These are phyloP conservation scores for Ascochyta lentis DNA, from an alignment of 2,329 filamentous ascomycete species.

Conservation along the genomic window DNA sequence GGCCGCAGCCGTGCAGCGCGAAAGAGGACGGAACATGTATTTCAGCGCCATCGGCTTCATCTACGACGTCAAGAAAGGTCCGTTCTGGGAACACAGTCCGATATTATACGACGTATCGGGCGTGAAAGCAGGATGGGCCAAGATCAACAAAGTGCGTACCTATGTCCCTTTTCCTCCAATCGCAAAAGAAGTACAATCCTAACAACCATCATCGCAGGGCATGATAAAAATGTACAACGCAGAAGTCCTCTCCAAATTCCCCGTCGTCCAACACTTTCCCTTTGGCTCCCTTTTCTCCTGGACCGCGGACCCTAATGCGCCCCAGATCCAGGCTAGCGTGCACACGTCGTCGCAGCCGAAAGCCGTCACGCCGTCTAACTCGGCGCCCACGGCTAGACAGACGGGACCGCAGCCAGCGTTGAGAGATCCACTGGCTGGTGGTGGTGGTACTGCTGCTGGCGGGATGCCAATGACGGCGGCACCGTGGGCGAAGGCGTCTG, in stretches of 20 bases:
- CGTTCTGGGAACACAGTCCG: constrained; percentile 93
- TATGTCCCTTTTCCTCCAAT: background rate
- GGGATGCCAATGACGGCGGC: constrained; percentile 15
- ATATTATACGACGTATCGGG: constrained; percentile 95
- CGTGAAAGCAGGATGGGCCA: constrained; percentile 88
- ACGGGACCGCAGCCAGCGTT: constrained; percentile 27
- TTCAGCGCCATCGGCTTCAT: constrained; percentile 97
- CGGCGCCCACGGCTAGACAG: constrained; percentile 26
- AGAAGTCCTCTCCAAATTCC: constrained; percentile 95
- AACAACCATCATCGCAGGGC: constrained; percentile 60
- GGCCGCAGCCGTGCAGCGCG: constrained; percentile 48
- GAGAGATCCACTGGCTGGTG: constrained; percentile 29
- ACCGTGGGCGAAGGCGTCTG: constrained; percentile 14
- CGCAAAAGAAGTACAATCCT: background rate
- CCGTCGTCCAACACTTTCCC: constrained; percentile 91
- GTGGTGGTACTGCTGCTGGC: too few species aligned
- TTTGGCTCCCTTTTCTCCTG: constrained; percentile 59
- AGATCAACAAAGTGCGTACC: constrained; percentile 74
- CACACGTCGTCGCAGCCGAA: constrained; percentile 48
- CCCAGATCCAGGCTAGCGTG: constrained; percentile 38
- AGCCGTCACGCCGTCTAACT: constrained; percentile 24
- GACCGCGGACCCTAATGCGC: constrained; percentile 54
- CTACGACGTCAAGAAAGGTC: constrained; percentile 93
- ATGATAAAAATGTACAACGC: constrained; percentile 99
- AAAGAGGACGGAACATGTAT: constrained; percentile 69